Percentiles rank a stretch among this genome's conserved stretches.
phyloP scores from a whole-genome alignment of 2,329 filamentous ascomycete genomes.

The Penicillium sp. region DNA sequence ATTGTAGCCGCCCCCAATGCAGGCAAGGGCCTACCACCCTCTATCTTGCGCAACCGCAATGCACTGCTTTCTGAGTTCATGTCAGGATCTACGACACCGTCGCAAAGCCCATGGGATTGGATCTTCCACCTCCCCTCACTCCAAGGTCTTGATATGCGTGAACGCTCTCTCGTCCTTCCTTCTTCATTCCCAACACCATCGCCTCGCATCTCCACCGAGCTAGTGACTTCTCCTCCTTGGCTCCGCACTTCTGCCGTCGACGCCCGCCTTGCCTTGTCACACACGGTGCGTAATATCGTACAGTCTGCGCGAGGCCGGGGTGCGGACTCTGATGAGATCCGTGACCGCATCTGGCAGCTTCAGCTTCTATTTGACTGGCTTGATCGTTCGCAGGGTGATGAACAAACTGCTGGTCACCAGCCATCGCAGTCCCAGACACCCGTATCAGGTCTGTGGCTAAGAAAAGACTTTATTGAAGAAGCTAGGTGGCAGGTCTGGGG shows the following conservation, averaged over 20 bases:
- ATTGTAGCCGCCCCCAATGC: slow-evolving; percentile 21
- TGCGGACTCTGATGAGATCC: slow-evolving; percentile 47
- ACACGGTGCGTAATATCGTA: slow-evolving; percentile 39
- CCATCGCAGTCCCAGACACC: slow-evolving; percentile 2
- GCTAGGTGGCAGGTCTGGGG: slow-evolving; percentile 45
- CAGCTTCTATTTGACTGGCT: slow-evolving; percentile 67
- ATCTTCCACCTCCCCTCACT: slow-evolving; percentile 65
- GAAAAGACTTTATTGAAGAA: slow-evolving; percentile 42
- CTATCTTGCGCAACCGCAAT: slow-evolving; percentile 24
- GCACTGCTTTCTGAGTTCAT: slow-evolving; percentile 22
- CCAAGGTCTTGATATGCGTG: slow-evolving; percentile 60
- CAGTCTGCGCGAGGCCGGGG: slow-evolving; percentile 31
- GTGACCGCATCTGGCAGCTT: slow-evolving; percentile 63
- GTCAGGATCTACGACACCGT: slow-evolving; percentile 30
- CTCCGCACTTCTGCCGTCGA: slow-evolving; percentile 67
- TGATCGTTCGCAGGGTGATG: slow-evolving; percentile 41
- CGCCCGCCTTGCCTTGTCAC: slow-evolving; percentile 66
- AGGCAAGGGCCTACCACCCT: slow-evolving; percentile 26
- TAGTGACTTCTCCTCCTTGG: slow-evolving; percentile 50
- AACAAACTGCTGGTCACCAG: slow-evolving; percentile 3
- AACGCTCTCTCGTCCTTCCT: slow-evolving; percentile 64
- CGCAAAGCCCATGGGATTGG: slow-evolving; percentile 66
- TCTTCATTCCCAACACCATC: slow-evolving; percentile 36
- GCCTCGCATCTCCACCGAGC: slow-evolving; percentile 34
- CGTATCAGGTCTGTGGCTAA: slow-evolving; percentile 38